A percentile compares a stretch with the other conserved stretches of the same genome.
phyloP scores from a whole-genome alignment of 2,329 filamentous ascomycete species.

The Talaromyces albobiverticillius region DNA sequence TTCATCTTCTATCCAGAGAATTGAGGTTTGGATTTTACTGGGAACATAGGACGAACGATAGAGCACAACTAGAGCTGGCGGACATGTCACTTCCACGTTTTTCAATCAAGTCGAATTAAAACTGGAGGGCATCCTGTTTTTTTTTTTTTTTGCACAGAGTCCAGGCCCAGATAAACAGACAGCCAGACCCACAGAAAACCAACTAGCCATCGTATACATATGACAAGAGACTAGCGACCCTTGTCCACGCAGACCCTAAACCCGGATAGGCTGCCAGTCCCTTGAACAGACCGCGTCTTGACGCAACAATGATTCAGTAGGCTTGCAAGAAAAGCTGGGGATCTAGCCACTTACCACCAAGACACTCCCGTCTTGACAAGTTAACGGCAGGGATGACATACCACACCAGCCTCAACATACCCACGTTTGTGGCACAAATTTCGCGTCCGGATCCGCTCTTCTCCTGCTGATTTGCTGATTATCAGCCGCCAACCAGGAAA shows the following conservation, averaged over 20 bases:
- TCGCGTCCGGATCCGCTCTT: background rate
- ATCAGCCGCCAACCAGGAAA: background rate
- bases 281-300: background rate
- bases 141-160: too few relatives aligned
- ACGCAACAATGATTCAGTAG: conserved; percentile 8
- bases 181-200: too few relatives aligned
- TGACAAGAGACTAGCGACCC: background rate
- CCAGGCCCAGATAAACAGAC: too few relatives aligned
- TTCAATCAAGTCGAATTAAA: too few relatives aligned
- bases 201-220: too few relatives aligned
- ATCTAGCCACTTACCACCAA: background rate
- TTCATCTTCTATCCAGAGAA: too few relatives aligned
- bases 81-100: too few relatives aligned
- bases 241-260: too few relatives aligned
- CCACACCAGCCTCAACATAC: background rate
- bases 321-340: background rate
- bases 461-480: background rate
- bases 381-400: background rate
- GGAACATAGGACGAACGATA: too few relatives aligned
- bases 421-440: background rate
- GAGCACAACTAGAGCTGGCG: too few relatives aligned
- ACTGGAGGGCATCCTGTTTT: too few relatives aligned
- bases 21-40: too few relatives aligned
- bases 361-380: background rate
- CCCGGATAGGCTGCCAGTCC: background rate